phyloP scores from a whole-genome alignment of 805 yeast genomes.

The Candida morakotiae region DNA sequence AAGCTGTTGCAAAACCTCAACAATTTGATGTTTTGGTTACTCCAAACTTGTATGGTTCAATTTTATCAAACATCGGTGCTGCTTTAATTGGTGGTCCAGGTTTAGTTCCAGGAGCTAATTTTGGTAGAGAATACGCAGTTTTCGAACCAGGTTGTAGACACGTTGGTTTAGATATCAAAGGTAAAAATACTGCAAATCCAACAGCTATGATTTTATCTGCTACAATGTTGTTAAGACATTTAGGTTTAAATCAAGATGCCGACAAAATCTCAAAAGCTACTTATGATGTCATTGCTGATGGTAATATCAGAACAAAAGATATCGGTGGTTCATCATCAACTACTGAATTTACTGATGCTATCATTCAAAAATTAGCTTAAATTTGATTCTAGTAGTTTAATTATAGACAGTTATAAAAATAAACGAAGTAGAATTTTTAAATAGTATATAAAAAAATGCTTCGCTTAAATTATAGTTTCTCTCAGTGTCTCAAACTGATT shows the following conservation, averaged over 20 bases:
- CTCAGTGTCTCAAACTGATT: no score
- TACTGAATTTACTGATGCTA: constrained; percentile 91
- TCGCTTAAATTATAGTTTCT: no score
- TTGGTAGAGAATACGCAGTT: constrained; percentile 95
- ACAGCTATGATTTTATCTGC: constrained; percentile 95
- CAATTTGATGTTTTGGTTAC: constrained; percentile 97
- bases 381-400: constrained; percentile 4
- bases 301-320: constrained; percentile 80
- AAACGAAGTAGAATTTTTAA: no score
- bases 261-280: constrained; percentile 87
- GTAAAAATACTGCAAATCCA: constrained; percentile 94
- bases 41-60: constrained; percentile 97
- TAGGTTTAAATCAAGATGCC: constrained; percentile 82
- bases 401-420: neutral
- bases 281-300: constrained; percentile 85
- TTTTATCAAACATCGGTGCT: constrained; percentile 96
- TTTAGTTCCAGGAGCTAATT: constrained; percentile 96
- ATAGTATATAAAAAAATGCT: no score
- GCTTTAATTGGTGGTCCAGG: constrained; percentile 98
- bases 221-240: constrained; percentile 88
- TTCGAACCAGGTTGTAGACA: constrained; percentile 99
- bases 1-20: constrained; percentile 96
- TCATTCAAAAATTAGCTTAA: constrained; percentile 60
- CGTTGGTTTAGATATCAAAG: constrained; percentile 95
- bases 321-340: constrained; percentile 89